Evolutionary conservation across 2,329 filamentous ascomycete species (phyloP), one percentile per base, ranked within the genome.

Genomic region (Decorospora gaudefroyi): DNA sequence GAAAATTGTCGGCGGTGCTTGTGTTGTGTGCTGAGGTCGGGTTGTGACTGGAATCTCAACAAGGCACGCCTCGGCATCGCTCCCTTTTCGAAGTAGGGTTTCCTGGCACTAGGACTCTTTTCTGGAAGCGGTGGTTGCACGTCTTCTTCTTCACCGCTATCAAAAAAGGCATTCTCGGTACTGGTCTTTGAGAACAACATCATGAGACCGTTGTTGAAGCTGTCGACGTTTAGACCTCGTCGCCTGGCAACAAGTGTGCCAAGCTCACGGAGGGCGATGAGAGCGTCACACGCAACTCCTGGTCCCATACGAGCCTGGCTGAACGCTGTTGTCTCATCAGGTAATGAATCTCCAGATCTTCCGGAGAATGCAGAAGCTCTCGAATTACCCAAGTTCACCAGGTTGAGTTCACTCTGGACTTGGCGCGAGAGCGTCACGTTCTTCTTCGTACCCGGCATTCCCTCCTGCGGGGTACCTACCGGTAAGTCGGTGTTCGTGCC

Each of bases 1-100:
- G 73, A 76, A 50, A 75, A 76, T 27, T 71, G 65, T 22, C 70
- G 63, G 16, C 48, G 58, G 26, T 50, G 54, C n/a, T 39, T 53
- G 12, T 57, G 48, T 8, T 51, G 41, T 26, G 53, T 57, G 26
- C 36, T 47, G 6, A 60, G 43, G 16, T 49, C 49, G 27, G 59
- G 54, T 16, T 59, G 57, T 19, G 59, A 60, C 28, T 41, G 57
- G 21, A 51, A 36, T 15, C 43, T 54, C 27, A 43, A 46, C 6
- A 50, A 18, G 10, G 13, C 22, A 6, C 31, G 40, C 9, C 35
- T 38, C 17, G 45, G 41, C 8, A 29, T 55, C 11, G 26, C 17
- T 6, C 30, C 9, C 6, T 19, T 30, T 16, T 37, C 32, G 15
- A 16, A 8, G 18, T 28, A 28, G 26, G 4, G 3, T 27, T 37